These are phyloP conservation scores for Trifolium fragiferum DNA, from an alignment of 306 rosid species.

Conservation along the genomic window DNA sequence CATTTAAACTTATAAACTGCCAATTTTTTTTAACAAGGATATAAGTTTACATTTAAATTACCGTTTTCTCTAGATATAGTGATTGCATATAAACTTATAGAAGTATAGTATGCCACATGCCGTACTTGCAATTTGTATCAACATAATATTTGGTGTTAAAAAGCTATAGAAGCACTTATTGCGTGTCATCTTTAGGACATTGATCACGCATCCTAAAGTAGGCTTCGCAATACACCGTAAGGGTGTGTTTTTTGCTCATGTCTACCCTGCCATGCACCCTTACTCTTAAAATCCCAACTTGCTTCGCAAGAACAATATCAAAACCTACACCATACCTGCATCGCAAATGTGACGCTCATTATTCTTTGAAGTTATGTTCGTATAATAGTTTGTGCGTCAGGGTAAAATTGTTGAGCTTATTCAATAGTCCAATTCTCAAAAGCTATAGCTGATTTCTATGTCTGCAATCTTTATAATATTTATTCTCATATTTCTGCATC, in stretches of 20 bases:
- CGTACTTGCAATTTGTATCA: conserved; percentile 19
- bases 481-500: conserved; percentile 8
- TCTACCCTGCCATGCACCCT: background rate
- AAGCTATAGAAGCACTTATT: conserved; percentile 18
- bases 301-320: background rate
- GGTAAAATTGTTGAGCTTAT: background rate
- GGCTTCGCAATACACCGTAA: background rate
- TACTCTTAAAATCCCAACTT: background rate
- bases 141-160: background rate
- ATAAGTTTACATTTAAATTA: background rate
- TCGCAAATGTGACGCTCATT: background rate
- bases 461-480: conserved; percentile 26
- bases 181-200: conserved; percentile 10
- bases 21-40: background rate
- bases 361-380: conserved; percentile 11
- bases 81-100: background rate
- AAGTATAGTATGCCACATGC: background rate
- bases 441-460: conserved; percentile 24
- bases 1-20: background rate
- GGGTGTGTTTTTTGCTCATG: background rate
- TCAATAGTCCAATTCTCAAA: conserved; percentile 1
- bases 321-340: conserved; percentile 15
- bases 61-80: background rate
- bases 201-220: background rate
- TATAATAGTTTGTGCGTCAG: background rate